Base-by-base conservation (phyloP, 2,329 filamentous ascomycete species). In the Penicillium sp. region DNA sequence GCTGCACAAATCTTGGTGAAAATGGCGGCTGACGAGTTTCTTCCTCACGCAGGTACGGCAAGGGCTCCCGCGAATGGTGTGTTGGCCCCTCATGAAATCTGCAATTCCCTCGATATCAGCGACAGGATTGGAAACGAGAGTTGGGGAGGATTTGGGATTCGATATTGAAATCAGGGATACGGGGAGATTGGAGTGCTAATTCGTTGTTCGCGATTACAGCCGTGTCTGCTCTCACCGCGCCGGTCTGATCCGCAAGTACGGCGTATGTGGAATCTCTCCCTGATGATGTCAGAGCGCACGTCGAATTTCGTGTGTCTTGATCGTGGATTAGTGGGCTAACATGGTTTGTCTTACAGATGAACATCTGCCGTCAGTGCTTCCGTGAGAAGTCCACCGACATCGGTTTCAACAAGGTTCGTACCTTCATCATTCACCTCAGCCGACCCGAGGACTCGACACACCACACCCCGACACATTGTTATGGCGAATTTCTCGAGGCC, bases 201-300 rank as follows among this genome's bases (percentile, higher is more conserved):
- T 58, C 72, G 76, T 39, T 15, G 45, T 52, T 58, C 57, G 62
- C 38, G 58, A 57, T 43, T 59, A 60, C 59, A 91, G 88, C 86
- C 89, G 88, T 78, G 88, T 90, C 79, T 91, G 88, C 91, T 92
- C 92, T 79, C 94, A 99, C 90, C 89, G 87, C 79, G 94, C 95
- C 78, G 95, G 95, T 96, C 89, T 99, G 74, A 96, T 99, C 88
- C 93, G 95, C 86, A 99, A 99, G 86, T 99, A 99, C 86, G 94
- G 95, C 77, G 75, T 77, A 75, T 72, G 74, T 59, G 66, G 57
- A 68, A 49, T 34, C 48, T 20, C 22, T 42, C 22, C 39, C 56
- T 28, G 41, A 31, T 25, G 37, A 48, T n/a, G 6, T 17, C 10
- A 5, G 22, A 51, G 34, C 12, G 49, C 25, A 20, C 11, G 25